phyloP scores from a whole-genome alignment of 139 green algal genomes.

The Volvox reticuliferus region DNA sequence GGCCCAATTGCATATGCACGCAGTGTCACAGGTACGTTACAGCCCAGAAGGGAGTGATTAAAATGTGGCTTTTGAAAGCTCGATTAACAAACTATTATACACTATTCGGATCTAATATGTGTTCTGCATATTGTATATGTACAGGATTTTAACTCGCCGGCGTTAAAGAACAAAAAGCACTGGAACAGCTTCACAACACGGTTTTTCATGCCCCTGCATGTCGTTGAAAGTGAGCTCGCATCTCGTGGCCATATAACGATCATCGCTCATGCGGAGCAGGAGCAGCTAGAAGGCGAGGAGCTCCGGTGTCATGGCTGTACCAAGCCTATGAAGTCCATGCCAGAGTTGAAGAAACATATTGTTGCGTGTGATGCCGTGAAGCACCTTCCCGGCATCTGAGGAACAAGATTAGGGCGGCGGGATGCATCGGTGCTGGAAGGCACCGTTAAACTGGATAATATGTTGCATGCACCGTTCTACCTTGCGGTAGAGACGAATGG shows the following conservation, averaged over 20 bases:
- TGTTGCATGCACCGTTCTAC: too few species aligned
- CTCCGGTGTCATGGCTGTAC: conserved; percentile 80
- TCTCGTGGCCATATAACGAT: conserved; percentile 52
- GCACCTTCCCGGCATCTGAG: neutral
- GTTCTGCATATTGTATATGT: neutral
- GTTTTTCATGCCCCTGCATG: conserved; percentile 73
- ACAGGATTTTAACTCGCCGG: conserved; percentile 61
- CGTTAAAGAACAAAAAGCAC: conserved; percentile 89
- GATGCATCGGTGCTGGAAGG: too few species aligned
- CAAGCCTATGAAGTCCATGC: conserved; percentile 66
- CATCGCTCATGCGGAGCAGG: conserved; percentile 54
- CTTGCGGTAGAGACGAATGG: too few species aligned
- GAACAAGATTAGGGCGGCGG: neutral
- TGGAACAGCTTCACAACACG: conserved; percentile 85
- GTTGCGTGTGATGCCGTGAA: conserved; percentile 7
- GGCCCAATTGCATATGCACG: conserved; percentile 91
- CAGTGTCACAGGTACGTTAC: conserved; percentile 69
- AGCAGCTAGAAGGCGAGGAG: conserved; percentile 64
- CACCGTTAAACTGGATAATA: too few species aligned
- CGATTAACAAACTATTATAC: too few species aligned
- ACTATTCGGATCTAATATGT: too few species aligned
- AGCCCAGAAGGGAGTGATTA: neutral
- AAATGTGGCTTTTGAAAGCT: too few species aligned
- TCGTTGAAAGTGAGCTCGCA: conserved; percentile 55
- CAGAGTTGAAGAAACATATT: conserved; percentile 83